These are phyloP conservation scores for Meira nashicola DNA, from an alignment of 1,284 basidiomycete genomes.

Conservation along the genomic window DNA sequence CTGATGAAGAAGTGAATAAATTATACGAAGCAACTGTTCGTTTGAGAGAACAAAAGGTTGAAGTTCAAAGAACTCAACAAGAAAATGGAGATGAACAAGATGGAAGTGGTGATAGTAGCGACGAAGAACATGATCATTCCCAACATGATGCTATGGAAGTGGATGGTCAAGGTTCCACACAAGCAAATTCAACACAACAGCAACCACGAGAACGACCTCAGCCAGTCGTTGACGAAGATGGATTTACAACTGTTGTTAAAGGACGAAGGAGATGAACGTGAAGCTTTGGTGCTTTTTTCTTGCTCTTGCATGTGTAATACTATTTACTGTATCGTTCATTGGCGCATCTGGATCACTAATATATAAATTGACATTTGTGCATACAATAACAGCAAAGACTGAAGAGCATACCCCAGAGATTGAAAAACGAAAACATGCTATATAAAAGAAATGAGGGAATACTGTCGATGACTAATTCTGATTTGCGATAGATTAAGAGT, in stretches of 20 bases:
- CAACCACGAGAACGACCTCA: slow-evolving; percentile 19
- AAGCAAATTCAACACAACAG: slow-evolving; percentile 5
- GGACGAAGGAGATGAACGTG: neutral
- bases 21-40: slow-evolving; percentile 31
- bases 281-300: neutral
- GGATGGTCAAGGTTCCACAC: slow-evolving; percentile 15
- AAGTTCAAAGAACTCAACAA: slow-evolving; percentile 17
- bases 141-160: slow-evolving; percentile 10
- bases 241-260: slow-evolving; percentile 42
- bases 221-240: slow-evolving; percentile 41
- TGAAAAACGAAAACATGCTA: no score
- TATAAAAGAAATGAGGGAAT: no score
- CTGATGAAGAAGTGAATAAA: slow-evolving; percentile 24
- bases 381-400: no score
- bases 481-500: no score
- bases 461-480: no score
- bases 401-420: no score
- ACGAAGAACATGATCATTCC: slow-evolving; percentile 23
- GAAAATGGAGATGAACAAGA: slow-evolving; percentile 24
- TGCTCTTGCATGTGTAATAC: neutral
- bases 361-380: no score
- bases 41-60: slow-evolving; percentile 28
- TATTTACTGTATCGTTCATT: neutral
- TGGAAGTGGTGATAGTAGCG: slow-evolving; percentile 12
- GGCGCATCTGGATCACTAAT: no score